Percentiles rank a stretch among this genome's conserved stretches.
These are phyloP conservation scores for Candida alai DNA, from an alignment of 805 yeast genomes.

Conservation along the genomic window DNA sequence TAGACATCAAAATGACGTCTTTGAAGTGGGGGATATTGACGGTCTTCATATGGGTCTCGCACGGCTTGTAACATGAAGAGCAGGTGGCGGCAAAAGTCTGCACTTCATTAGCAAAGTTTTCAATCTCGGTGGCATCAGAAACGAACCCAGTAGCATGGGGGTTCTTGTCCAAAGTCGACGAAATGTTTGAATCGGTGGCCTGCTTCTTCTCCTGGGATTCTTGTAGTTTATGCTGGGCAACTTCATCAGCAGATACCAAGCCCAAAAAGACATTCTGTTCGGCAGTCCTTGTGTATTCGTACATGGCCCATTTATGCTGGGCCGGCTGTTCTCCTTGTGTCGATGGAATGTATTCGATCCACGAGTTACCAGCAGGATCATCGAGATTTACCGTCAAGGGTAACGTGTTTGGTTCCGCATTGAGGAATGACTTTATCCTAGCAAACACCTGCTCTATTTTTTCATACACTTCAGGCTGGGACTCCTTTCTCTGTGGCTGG, in stretches of 20 bases:
- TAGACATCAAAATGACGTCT: slow-evolving; percentile 95
- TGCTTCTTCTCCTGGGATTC: slow-evolving; percentile 47
- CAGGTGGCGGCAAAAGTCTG: slow-evolving; percentile 92
- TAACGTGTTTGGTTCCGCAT: slow-evolving; percentile 62
- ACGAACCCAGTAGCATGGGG: slow-evolving; percentile 55
- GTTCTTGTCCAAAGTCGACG: slow-evolving; percentile 16
- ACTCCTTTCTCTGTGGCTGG: slow-evolving; percentile 72
- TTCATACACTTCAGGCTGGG: slow-evolving; percentile 70
- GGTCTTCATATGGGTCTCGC: slow-evolving; percentile 94
- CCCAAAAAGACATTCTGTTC: slow-evolving; percentile 88
- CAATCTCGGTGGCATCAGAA: slow-evolving; percentile 74
- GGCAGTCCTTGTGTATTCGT: slow-evolving; percentile 77
- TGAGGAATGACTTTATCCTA: slow-evolving; percentile 55
- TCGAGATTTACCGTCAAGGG: slow-evolving; percentile 80
- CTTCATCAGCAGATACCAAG: slow-evolving; percentile 65
- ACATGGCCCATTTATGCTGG: slow-evolving; percentile 79
- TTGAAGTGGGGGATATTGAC: slow-evolving; percentile 97
- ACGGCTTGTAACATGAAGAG: slow-evolving; percentile 77
- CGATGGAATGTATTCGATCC: slow-evolving; percentile 87
- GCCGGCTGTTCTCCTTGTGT: slow-evolving; percentile 48
- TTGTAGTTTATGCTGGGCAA: slow-evolving; percentile 42
- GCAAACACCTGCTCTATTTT: slow-evolving; percentile 69
- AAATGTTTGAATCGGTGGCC: slow-evolving; percentile 32
- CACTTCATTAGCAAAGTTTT: slow-evolving; percentile 83
- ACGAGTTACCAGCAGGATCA: slow-evolving; percentile 97